A percentile compares a stretch with the other conserved stretches of the same genome.
Conservation (phyloP, 805 yeast species). For the Torulaspora quercuum region DNA sequence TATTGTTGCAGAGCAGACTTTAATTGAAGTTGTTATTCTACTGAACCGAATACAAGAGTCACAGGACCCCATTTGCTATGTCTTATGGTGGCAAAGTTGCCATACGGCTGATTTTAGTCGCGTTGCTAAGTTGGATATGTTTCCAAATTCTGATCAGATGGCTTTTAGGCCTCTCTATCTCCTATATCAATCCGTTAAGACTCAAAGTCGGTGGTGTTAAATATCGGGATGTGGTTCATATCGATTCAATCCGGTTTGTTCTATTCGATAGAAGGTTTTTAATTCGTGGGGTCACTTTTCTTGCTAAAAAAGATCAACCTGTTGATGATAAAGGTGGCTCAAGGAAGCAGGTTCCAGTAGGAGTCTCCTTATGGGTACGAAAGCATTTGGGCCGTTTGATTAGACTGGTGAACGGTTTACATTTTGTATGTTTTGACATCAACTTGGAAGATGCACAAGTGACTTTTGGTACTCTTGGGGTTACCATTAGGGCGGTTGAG, state of each 20-base stretch:
- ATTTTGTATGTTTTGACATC: conserved; percentile 7
- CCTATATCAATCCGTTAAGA: conserved; percentile 25
- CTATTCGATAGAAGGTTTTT: conserved; percentile 20
- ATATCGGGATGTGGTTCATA: conserved; percentile 13
- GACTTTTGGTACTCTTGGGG: conserved; percentile 1
- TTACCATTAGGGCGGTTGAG: not conserved
- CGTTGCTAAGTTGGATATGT: conserved; percentile 8
- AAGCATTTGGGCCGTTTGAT: conserved; percentile 1
- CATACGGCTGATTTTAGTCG: conserved; percentile 7
- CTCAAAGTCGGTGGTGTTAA: conserved; percentile 16
- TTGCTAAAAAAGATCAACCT: too few relatives aligned
- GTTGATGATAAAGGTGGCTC: too few relatives aligned
- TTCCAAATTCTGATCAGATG: conserved; percentile 6
- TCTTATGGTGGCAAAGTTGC: conserved; percentile 3
- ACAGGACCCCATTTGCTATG: too few relatives aligned
- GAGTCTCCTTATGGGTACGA: not conserved
- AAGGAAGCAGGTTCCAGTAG: too few relatives aligned
- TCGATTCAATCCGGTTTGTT: conserved; percentile 22
- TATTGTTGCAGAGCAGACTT: too few relatives aligned
- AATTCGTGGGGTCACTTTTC: conserved; percentile 5
- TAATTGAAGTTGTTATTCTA: too few relatives aligned
- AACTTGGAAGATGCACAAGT: conserved; percentile 1
- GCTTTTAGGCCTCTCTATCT: conserved; percentile 18
- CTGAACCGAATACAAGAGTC: too few relatives aligned
- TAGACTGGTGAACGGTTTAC: conserved; percentile 5